phyloP scores from a whole-genome alignment of 345 rosid species.

The Firmiana major region DNA sequence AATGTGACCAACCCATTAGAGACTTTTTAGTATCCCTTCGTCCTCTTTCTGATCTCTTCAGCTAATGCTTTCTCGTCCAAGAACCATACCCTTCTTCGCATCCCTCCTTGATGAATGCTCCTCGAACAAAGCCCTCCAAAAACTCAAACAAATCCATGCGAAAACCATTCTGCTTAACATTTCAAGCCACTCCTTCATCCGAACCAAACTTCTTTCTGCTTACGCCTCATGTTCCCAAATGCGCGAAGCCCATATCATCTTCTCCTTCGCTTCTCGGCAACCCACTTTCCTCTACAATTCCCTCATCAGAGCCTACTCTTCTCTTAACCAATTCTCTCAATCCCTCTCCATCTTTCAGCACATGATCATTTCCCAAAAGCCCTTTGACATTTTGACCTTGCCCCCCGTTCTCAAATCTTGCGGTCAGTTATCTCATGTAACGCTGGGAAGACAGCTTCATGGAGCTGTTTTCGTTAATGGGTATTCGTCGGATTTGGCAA shows the following conservation, averaged over 20 bases:
- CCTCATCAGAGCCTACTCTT: constrained; percentile 34
- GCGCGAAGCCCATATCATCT: constrained; percentile 30
- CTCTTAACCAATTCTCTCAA: constrained; percentile 22
- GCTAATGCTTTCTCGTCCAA: not conserved
- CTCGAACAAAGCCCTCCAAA: constrained; percentile 21
- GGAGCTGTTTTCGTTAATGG: constrained; percentile 23
- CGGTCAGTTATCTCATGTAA: constrained; percentile 4
- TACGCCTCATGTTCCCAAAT: constrained; percentile 35
- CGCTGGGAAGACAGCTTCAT: constrained; percentile 33
- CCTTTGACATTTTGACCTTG: constrained; percentile 28
- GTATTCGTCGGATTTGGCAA: constrained; percentile 24
- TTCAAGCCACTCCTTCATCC: constrained; percentile 21
- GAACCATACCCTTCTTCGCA: constrained; percentile 25
- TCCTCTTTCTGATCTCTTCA: not conserved
- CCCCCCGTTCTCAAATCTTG: constrained; percentile 38
- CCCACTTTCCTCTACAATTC: constrained; percentile 37
- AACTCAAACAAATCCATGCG: constrained; percentile 35
- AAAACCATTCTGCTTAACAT: constrained; percentile 19
- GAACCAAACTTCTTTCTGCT: constrained; percentile 32
- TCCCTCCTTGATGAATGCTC: constrained; percentile 26
- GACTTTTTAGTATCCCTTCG: not conserved
- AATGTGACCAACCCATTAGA: not conserved
- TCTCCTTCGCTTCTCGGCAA: constrained; percentile 26
- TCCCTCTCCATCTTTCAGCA: constrained; percentile 31
- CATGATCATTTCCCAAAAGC: constrained; percentile 25